Conservation (phyloP, 2,329 filamentous ascomycete species). For the Daldinia sp. region DNA sequence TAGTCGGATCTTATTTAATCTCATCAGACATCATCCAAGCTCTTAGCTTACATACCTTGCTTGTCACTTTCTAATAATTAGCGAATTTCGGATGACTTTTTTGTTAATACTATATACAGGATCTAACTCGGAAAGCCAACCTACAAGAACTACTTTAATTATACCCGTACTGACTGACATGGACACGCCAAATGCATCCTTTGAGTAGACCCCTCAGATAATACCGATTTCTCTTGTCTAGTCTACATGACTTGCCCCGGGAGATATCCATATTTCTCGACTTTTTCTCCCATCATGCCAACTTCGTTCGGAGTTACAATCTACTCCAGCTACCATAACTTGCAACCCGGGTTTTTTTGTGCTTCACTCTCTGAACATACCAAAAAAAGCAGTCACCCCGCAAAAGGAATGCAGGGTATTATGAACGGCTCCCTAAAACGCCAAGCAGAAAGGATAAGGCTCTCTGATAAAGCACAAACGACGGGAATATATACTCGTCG, state of each 20-base stretch:
- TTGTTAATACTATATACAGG: constrained; percentile 18
- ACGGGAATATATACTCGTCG: constrained; percentile 30
- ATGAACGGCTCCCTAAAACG: constrained; percentile 42
- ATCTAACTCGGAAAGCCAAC: not conserved
- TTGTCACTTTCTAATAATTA: not conserved
- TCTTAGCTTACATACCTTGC: not conserved
- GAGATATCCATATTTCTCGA: not conserved
- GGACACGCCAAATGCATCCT: constrained; percentile 6
- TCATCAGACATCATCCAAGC: not conserved
- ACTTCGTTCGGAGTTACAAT: constrained; percentile 1
- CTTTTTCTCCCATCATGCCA: constrained; percentile 6
- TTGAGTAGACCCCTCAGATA: constrained; percentile 4
- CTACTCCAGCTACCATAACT: constrained; percentile 8
- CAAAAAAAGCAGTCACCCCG: constrained; percentile 32
- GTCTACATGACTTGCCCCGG: not conserved
- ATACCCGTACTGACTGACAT: constrained; percentile 3
- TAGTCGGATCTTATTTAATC: not conserved
- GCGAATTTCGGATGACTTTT: constrained; percentile 5
- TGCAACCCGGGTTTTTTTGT: constrained; percentile 2
- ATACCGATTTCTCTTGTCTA: not conserved
- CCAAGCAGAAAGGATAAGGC: constrained; percentile 32
- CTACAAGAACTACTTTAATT: constrained; percentile 2
- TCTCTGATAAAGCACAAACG: constrained; percentile 20
- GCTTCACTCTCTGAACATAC: constrained; percentile 13
- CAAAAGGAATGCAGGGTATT: constrained; percentile 47